Percentiles rank a stretch among this genome's conserved stretches.
phyloP scores from a whole-genome alignment of 768 basidiomycete genomes.

The Hygrophorus pudorinus region DNA sequence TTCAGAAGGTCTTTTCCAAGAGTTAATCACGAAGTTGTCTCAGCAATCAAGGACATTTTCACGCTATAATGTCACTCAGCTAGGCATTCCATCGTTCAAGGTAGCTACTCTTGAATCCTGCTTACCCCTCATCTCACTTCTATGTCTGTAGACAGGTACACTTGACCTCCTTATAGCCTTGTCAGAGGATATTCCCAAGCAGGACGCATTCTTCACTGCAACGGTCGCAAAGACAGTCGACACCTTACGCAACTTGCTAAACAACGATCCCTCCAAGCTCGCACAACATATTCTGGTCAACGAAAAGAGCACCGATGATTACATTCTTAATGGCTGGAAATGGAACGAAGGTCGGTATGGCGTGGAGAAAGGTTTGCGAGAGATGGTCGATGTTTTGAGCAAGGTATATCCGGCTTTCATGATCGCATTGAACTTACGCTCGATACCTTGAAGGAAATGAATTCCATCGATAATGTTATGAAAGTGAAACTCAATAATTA shows the following conservation, averaged over 20 bases:
- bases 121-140: not conserved
- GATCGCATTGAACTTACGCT: slow-evolving; percentile 1
- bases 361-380: slow-evolving; percentile 67
- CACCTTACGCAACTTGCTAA: slow-evolving; percentile 80
- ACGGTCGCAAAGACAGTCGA: slow-evolving; percentile 91
- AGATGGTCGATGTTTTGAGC: slow-evolving; percentile 76
- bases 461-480: slow-evolving; percentile 88
- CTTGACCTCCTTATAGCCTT: slow-evolving; percentile 81
- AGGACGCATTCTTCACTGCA: slow-evolving; percentile 78
- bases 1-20: slow-evolving; percentile 62
- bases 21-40: slow-evolving; percentile 51
- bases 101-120: slow-evolving; percentile 29
- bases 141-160: slow-evolving; percentile 68
- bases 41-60: slow-evolving; percentile 43
- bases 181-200: slow-evolving; percentile 89
- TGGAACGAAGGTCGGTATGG: slow-evolving; percentile 95
- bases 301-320: slow-evolving; percentile 69
- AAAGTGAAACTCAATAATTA: slow-evolving; percentile 88
- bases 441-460: slow-evolving; percentile 65
- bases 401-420: slow-evolving; percentile 44
- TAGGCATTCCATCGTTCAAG: slow-evolving; percentile 85
- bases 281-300: slow-evolving; percentile 71
- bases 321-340: slow-evolving; percentile 72
- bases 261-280: slow-evolving; percentile 75
- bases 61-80: slow-evolving; percentile 42